Evolutionary conservation across 169 alveolate genomes (phyloP).

Genomic region (Prorocentrum cordatum): DNA sequence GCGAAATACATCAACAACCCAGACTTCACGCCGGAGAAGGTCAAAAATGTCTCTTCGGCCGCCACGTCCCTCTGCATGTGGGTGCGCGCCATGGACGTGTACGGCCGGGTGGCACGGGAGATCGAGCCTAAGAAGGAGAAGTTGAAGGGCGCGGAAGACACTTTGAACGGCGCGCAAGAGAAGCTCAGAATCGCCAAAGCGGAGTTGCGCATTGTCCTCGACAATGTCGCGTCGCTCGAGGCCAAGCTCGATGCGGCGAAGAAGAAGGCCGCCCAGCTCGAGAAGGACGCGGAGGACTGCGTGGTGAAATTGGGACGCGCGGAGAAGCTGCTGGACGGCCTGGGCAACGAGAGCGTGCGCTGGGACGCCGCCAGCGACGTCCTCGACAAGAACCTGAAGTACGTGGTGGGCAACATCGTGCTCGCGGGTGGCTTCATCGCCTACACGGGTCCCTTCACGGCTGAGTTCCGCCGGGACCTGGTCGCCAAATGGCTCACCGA

Average conservation of each 20-base stretch:
- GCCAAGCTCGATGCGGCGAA: constrained; percentile 26
- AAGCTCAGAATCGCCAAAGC: constrained; percentile 30
- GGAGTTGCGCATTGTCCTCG: constrained; percentile 11
- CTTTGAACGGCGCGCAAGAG: constrained; percentile 75
- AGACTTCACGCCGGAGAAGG: constrained; percentile 32
- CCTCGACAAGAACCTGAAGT: constrained; percentile 79
- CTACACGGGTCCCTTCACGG: constrained; percentile 88
- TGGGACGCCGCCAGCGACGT: constrained; percentile 71
- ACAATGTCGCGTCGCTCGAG: constrained; percentile 34
- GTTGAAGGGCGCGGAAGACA: constrained; percentile 81
- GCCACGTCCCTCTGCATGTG: constrained; percentile 75
- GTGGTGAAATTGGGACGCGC: constrained; percentile 83
- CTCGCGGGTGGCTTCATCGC: constrained; percentile 86
- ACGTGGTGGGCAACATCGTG: constrained; percentile 84
- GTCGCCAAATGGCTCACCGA: constrained; percentile 78
- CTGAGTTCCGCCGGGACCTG: constrained; percentile 81
- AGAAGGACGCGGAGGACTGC: constrained; percentile 73
- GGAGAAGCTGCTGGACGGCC: constrained; percentile 82
- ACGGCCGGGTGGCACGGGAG: constrained; percentile 81
- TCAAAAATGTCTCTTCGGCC: constrained; percentile 30
- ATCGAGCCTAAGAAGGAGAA: constrained; percentile 85
- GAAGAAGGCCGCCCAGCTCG: constrained; percentile 77
- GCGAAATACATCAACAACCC: constrained; percentile 76
- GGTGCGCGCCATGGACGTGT: constrained; percentile 86
- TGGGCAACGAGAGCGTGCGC: constrained; percentile 59